Evolutionary conservation across 2,329 filamentous ascomycete species (phyloP).

Genomic region (Botryotinia globosa): DNA sequence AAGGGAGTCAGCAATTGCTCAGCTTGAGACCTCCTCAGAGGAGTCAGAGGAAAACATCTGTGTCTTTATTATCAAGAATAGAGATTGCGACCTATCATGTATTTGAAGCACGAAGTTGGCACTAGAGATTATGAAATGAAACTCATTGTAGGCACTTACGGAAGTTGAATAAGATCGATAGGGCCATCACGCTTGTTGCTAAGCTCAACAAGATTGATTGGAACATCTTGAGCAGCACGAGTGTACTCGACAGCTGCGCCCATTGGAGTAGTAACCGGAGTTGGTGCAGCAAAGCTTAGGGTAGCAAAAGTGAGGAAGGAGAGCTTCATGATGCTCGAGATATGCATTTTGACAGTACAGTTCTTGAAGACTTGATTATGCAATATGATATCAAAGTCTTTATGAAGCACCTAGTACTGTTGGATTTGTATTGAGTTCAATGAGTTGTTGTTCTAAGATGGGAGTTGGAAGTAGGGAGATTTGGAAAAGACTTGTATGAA

Average conservation of each 20-base stretch:
- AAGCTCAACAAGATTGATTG: background rate
- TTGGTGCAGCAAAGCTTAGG: slow-evolving; percentile 1
- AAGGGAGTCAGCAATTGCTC: background rate
- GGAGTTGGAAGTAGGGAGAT: background rate
- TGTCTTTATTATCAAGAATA: background rate
- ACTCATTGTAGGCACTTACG: background rate
- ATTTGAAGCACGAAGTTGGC: background rate
- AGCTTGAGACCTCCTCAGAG: background rate
- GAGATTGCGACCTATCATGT: background rate
- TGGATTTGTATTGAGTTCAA: too few relatives aligned
- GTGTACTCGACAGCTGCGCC: background rate
- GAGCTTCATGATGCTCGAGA: background rate
- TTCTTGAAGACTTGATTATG: background rate
- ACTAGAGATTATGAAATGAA: background rate
- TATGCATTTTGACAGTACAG: background rate
- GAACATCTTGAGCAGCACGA: background rate
- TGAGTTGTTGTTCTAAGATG: background rate
- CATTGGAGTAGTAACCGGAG: background rate
- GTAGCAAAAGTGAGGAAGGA: background rate
- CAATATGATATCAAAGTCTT: background rate
- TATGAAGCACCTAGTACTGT: background rate
- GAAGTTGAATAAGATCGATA: background rate
- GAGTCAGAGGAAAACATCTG: background rate
- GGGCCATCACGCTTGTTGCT: background rate
- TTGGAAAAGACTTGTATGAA: background rate